Percentiles rank a stretch among this genome's conserved stretches.
Conservation (phyloP, 768 basidiomycete genomes). For the Pulveroboletus sp. region DNA sequence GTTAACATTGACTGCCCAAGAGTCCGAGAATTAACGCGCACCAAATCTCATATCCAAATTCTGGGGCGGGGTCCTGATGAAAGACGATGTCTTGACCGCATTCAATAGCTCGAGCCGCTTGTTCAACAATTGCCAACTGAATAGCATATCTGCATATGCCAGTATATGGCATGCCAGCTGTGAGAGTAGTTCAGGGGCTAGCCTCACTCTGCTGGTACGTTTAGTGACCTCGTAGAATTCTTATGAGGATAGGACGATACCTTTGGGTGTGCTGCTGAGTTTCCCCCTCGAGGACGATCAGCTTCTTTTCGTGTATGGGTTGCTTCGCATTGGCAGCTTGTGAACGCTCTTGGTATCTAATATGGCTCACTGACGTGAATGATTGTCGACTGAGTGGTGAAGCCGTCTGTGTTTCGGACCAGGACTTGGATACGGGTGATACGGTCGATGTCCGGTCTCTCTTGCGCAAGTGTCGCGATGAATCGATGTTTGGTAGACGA, state of each 20-base stretch:
- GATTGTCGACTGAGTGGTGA: slow-evolving; percentile 26
- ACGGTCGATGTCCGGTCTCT: slow-evolving; percentile 26
- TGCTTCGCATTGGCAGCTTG: slow-evolving; percentile 35
- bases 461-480: slow-evolving; percentile 26
- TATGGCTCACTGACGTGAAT: slow-evolving; percentile 39
- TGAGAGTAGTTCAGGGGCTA: slow-evolving; percentile 31
- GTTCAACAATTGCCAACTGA: slow-evolving; percentile 64
- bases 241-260: slow-evolving; percentile 5
- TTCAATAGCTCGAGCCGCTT: slow-evolving; percentile 75
- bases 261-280: slow-evolving; percentile 8
- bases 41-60: slow-evolving; percentile 36
- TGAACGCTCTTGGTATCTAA: slow-evolving; percentile 38
- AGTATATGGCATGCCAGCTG: slow-evolving; percentile 53
- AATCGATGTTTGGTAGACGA: slow-evolving; percentile 24
- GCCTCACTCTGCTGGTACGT: slow-evolving; percentile 4
- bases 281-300: slow-evolving; percentile 33
- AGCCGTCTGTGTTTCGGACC: slow-evolving; percentile 46
- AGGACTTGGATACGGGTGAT: slow-evolving; percentile 45
- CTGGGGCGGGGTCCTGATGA: slow-evolving; percentile 19
- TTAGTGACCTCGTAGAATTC: neutral
- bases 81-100: slow-evolving; percentile 40
- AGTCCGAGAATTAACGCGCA: neutral
- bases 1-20: slow-evolving; percentile 3
- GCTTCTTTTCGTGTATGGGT: slow-evolving; percentile 33
- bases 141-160: slow-evolving; percentile 70